These are phyloP conservation scores for Sporothrix brasiliensis DNA, from an alignment of 2,329 filamentous ascomycete species.

Conservation along the genomic window DNA sequence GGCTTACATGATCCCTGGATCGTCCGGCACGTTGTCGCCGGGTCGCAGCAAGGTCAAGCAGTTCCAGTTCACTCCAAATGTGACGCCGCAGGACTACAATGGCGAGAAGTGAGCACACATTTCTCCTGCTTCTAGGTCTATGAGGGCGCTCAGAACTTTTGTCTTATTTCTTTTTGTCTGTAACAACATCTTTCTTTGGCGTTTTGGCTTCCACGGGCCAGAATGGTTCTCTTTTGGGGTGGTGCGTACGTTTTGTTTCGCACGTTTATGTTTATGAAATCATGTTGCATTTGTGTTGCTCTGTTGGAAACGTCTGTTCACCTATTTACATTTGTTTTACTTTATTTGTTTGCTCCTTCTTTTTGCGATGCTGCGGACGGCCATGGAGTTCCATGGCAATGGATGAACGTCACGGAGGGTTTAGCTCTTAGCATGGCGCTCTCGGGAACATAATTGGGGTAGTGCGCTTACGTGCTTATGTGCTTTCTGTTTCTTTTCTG, in stretches of 20 bases:
- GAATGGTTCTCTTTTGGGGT: not conserved
- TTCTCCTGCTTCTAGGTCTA: not conserved
- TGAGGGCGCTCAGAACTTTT: slow-evolving; percentile 12
- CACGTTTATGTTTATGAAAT: not conserved
- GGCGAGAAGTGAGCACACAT: not conserved
- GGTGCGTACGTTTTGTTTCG: slow-evolving; percentile 11
- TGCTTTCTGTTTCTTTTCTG: not conserved
- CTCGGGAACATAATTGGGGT: slow-evolving; percentile 2
- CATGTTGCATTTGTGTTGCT: not conserved
- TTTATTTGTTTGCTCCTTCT: not conserved
- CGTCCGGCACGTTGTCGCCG: slow-evolving; percentile 46
- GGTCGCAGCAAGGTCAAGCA: slow-evolving; percentile 47
- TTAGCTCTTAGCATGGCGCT: not conserved
- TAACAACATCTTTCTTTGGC: slow-evolving; percentile 25
- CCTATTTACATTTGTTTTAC: not conserved
- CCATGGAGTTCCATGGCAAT: slow-evolving; percentile 10
- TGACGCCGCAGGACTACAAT: slow-evolving; percentile 50
- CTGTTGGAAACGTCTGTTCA: not conserved
- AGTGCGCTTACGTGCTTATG: not conserved
- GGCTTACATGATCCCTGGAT: slow-evolving; percentile 43
- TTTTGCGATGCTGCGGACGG: not conserved
- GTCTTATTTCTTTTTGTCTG: not conserved
- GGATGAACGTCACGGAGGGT: not conserved
- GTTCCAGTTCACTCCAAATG: slow-evolving; percentile 52
- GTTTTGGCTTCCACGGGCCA: not conserved